Percentiles rank a stretch among this genome's conserved stretches.
phyloP scores from a whole-genome alignment of 257 asterid species.

The Jacaranda mimosifolia region DNA sequence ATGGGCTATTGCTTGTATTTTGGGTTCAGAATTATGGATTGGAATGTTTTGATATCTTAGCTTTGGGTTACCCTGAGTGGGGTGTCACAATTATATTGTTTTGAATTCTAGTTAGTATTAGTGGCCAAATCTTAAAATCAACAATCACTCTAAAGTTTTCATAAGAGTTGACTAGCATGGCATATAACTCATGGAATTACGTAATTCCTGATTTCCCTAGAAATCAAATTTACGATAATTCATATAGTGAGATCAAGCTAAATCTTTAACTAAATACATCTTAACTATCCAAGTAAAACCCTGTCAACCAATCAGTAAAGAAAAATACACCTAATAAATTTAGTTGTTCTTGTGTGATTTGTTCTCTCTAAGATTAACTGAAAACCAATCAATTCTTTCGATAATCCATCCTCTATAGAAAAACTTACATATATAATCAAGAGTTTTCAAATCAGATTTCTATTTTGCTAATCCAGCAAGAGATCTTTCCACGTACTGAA shows the following conservation, averaged over 20 bases:
- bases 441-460: constrained; percentile 21
- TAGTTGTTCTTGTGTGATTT: constrained; percentile 9
- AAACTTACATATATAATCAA: constrained; percentile 6
- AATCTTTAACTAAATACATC: constrained; percentile 20
- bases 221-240: constrained; percentile 6
- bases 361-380: neutral
- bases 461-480: neutral
- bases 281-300: too few species aligned
- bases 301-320: constrained; percentile 28
- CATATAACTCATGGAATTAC: neutral
- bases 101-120: too few species aligned
- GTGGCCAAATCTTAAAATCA: neutral
- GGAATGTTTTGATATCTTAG: too few species aligned
- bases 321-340: constrained; percentile 7
- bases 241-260: constrained; percentile 27
- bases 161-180: neutral
- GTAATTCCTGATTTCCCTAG: neutral
- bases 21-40: too few species aligned
- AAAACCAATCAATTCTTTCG: constrained; percentile 19
- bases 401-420: neutral
- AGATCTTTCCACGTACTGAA: neutral
- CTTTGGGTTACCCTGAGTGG: too few species aligned
- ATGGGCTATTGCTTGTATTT: too few species aligned
- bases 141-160: neutral
- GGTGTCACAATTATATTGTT: too few species aligned